phyloP scores from a whole-genome alignment of 1,139 yeast species.

The Entelexis sorbosivorans region DNA sequence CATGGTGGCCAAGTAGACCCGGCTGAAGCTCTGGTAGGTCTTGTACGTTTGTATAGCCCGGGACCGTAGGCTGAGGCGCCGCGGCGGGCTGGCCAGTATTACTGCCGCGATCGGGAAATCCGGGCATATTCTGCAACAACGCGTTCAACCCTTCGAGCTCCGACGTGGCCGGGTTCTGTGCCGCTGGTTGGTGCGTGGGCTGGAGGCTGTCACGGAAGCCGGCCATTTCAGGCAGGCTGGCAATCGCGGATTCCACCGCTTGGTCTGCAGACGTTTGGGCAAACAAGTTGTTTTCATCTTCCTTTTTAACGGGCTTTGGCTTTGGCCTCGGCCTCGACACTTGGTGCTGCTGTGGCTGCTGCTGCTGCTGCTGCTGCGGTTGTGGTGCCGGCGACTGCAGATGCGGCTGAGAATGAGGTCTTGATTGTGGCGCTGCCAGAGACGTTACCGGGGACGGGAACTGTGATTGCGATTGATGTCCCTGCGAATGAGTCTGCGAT shows the following conservation, averaged over 20 bases:
- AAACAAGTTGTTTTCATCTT: slow-evolving; percentile 19
- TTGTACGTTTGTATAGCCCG: background rate
- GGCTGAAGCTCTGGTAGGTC: slow-evolving; percentile 2
- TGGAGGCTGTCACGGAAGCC: slow-evolving; percentile 16
- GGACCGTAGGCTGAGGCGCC: background rate
- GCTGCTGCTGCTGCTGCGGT: no score
- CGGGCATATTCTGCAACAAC: background rate
- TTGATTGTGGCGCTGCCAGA: background rate
- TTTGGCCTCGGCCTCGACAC: background rate
- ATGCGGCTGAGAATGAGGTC: background rate
- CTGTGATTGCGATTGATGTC: background rate
- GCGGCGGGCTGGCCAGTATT: background rate
- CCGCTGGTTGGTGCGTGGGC: background rate
- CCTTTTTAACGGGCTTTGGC: background rate
- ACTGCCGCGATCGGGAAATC: background rate
- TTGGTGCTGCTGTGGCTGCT: no score
- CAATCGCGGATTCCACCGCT: slow-evolving; percentile 21
- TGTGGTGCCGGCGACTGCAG: background rate
- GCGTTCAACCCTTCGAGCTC: slow-evolving; percentile 4
- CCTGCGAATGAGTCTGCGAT: background rate
- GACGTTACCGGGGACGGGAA: background rate
- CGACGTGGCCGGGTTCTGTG: background rate
- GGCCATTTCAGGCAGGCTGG: slow-evolving; percentile 20
- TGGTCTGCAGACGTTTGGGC: slow-evolving; percentile 21
- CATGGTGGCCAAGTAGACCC: background rate